phyloP scores from a whole-genome alignment of 495 filamentous ascomycete species.

The Hypoxylon crocopeplum region DNA sequence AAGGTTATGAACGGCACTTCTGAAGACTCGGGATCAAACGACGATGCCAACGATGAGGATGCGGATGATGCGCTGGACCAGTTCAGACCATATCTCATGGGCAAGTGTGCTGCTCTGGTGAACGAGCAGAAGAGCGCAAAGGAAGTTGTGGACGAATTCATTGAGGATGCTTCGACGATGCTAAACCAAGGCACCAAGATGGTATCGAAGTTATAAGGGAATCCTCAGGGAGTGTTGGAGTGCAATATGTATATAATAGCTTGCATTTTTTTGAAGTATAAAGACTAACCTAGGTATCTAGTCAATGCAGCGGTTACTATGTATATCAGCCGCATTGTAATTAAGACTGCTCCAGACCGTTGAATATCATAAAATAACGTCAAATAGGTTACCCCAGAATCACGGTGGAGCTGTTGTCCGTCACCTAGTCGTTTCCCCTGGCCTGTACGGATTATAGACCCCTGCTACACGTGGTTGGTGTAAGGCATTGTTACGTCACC shows the following conservation, averaged over 20 bases:
- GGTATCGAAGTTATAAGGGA: slow-evolving; percentile 67
- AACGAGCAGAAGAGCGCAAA: slow-evolving; percentile 94
- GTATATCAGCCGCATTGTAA: no score
- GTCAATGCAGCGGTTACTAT: no score
- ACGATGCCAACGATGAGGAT: slow-evolving; percentile 64
- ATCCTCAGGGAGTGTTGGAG: background rate
- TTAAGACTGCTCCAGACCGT: no score
- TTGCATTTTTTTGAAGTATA: no score
- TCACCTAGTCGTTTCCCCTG: background rate
- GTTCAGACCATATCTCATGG: slow-evolving; percentile 93
- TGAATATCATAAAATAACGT: no score
- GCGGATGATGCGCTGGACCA: slow-evolving; percentile 83
- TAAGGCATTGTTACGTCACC: slow-evolving; percentile 33
- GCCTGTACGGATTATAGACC: background rate
- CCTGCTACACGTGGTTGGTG: slow-evolving; percentile 17
- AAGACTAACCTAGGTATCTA: no score
- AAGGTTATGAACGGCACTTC: slow-evolving; percentile 62
- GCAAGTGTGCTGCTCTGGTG: slow-evolving; percentile 91
- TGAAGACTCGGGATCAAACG: slow-evolving; percentile 77
- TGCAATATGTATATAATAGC: slow-evolving; percentile 13
- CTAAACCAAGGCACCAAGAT: slow-evolving; percentile 71
- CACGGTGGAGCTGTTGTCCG: background rate
- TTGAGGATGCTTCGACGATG: slow-evolving; percentile 76
- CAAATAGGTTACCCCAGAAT: background rate
- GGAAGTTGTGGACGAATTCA: slow-evolving; percentile 92